A percentile compares a stretch with the other conserved stretches of the same genome.
These are phyloP conservation scores for Trichoderma afroharzianum DNA, from an alignment of 2,329 filamentous ascomycete species.

Conservation along the genomic window DNA sequence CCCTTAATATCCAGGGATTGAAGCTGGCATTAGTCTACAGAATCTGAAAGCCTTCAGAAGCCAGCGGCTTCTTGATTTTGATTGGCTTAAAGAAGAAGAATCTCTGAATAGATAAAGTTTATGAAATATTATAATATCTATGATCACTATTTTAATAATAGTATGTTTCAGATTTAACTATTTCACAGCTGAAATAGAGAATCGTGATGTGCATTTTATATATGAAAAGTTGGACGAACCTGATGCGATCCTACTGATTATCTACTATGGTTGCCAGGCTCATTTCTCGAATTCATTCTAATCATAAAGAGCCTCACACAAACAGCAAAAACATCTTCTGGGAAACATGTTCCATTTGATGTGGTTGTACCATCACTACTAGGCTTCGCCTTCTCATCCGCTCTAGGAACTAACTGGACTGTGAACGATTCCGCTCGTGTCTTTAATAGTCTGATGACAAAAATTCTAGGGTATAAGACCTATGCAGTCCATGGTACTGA, in stretches of 20 bases:
- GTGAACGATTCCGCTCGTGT: neutral
- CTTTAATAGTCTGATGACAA: neutral
- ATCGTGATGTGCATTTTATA: neutral
- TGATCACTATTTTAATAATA: neutral
- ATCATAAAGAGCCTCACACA: neutral
- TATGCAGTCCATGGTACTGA: neutral
- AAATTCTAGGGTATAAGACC: neutral
- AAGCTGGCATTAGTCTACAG: neutral
- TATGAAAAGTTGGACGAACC: neutral
- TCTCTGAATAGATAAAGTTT: neutral
- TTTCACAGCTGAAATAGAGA: neutral
- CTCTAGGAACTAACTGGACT: neutral
- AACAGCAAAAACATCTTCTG: neutral
- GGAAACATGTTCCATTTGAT: neutral
- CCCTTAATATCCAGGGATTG: neutral
- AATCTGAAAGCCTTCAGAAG: too few species aligned
- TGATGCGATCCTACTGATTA: neutral
- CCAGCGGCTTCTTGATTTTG: neutral
- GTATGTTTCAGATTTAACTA: neutral
- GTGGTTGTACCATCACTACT: neutral
- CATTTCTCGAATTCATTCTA: neutral
- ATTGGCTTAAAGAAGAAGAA: neutral
- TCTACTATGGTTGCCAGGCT: neutral
- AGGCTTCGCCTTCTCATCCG: neutral
- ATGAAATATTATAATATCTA: neutral